Base-by-base conservation (phyloP, 768 basidiomycete genomes). In the Trametes cingulata region DNA sequence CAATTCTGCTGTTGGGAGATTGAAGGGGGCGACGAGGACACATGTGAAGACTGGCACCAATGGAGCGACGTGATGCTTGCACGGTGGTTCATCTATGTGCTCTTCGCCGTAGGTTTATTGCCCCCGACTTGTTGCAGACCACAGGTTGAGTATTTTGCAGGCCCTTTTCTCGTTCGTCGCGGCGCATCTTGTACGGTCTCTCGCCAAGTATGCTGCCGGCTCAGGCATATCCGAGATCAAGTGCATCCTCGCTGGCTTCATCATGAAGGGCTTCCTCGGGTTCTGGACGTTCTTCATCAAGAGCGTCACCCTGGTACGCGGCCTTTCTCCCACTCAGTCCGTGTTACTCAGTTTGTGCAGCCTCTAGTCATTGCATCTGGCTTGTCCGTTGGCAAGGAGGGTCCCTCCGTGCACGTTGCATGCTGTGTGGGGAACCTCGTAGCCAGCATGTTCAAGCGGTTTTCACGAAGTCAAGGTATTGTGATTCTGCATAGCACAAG, bases 191-290 rank as follows among this genome's bases (percentile, higher is more conserved):
- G 97, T 98, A 56, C 82, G 85, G 53, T 86, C 85, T 9, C 84
- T 95, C 68, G 95, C 96, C 9, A 95, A 87, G 54, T 96, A 96
- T 73, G 95, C 97, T 14, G 97, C 97, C 19, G 95, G 97, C 6
- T 98, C 95, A 59, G 97, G 97, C 51, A 98, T 99, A 48, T 93
- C 95, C 20, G 97, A 99, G 74, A 98, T 99, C 75, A 99, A 98
- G 69, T 97, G 94, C 71, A 98, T 98, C 66, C 78, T 99, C 29
- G 93, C 92, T 9, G 97, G 97, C 3, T 99, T 99, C 75, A 82
- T 95, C 66, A 98, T 99, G 91, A 88, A 97, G 72, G 94, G 95
- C 0, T 99, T 90, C 74, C 81, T 98, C 36, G 90, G 93, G 14
- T 86, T 89, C 61, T 85, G 88, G 71, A 98, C 97, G 1, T 89